Percentiles rank a stretch among this genome's conserved stretches.
Conservation (phyloP, 768 basidiomycete genomes). For the Leccinum uliginosum region DNA sequence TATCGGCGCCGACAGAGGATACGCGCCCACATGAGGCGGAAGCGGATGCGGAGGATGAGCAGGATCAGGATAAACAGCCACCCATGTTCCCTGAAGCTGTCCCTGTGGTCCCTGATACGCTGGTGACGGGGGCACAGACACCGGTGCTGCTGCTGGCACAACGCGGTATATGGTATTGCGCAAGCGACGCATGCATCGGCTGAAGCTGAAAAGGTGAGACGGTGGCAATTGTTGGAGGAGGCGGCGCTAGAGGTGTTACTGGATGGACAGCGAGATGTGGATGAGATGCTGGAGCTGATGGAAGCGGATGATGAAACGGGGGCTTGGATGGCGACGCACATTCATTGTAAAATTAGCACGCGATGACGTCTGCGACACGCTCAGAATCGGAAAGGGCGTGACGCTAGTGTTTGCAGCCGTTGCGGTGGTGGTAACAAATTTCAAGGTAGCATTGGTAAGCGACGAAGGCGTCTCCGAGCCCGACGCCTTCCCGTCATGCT, state of each 20-base stretch:
- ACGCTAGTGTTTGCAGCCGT: too few species aligned
- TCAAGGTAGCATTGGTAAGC: neutral
- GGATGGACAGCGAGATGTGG: neutral
- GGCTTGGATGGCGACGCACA: constrained; percentile 6
- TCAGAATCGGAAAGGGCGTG: too few species aligned
- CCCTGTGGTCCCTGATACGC: too few species aligned
- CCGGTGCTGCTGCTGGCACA: constrained; percentile 3
- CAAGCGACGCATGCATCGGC: constrained; percentile 20
- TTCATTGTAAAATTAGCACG: too few species aligned
- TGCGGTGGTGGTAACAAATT: neutral
- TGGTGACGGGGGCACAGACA: too few species aligned
- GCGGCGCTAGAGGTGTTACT: constrained; percentile 3
- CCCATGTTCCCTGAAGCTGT: too few species aligned
- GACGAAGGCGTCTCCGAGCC: neutral
- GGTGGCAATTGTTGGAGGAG: constrained; percentile 11
- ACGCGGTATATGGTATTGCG: constrained; percentile 20
- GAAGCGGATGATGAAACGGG: constrained; percentile 3
- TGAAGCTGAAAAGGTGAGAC: constrained; percentile 16
- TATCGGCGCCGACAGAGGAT: too few species aligned
- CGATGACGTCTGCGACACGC: too few species aligned
- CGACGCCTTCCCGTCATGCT: neutral
- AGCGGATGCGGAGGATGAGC: too few species aligned
- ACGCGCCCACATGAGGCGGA: too few species aligned
- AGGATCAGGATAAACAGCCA: too few species aligned
- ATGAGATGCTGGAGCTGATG: constrained; percentile 7